A percentile compares a stretch with the other conserved stretches of the same genome.
Conservation (phyloP, 345 rosid genomes). For the Citrus trifoliata region DNA sequence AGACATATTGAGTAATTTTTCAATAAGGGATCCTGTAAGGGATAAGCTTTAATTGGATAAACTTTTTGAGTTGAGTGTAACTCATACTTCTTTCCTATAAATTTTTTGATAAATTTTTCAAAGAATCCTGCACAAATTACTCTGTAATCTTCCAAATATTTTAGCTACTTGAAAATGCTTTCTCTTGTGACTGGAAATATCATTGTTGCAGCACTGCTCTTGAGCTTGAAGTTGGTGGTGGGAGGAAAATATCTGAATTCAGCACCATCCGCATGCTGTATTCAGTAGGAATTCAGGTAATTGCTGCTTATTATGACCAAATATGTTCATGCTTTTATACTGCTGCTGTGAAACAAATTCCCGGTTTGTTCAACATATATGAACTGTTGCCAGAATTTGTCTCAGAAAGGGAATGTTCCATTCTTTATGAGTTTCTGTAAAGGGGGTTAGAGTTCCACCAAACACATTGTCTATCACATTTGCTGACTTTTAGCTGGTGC, state of each 20-base stretch:
- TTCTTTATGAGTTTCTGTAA: not conserved
- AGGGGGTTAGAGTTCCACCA: not conserved
- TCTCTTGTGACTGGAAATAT: constrained; percentile 7
- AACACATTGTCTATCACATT: not conserved
- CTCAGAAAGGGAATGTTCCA: too few relatives aligned
- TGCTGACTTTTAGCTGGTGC: not conserved
- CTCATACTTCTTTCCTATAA: not conserved
- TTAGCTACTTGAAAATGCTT: not conserved
- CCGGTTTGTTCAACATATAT: not conserved
- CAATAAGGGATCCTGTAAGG: not conserved
- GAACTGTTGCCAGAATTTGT: too few relatives aligned
- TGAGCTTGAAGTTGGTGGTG: constrained; percentile 92
- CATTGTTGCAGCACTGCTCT: constrained; percentile 61
- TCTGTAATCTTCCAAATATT: not conserved
- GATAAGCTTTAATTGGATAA: not conserved
- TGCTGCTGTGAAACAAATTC: not conserved
- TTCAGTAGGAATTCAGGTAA: constrained; percentile 83
- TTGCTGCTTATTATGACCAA: constrained; percentile 1
- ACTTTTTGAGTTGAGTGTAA: not conserved
- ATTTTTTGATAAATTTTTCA: not conserved
- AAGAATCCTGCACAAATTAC: not conserved
- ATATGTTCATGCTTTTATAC: not conserved
- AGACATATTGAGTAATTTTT: too few relatives aligned
- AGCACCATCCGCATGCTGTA: constrained; percentile 79
- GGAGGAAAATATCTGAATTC: constrained; percentile 84